Conservation (phyloP, 345 rosid genomes). For the Alliaria petiolata region DNA sequence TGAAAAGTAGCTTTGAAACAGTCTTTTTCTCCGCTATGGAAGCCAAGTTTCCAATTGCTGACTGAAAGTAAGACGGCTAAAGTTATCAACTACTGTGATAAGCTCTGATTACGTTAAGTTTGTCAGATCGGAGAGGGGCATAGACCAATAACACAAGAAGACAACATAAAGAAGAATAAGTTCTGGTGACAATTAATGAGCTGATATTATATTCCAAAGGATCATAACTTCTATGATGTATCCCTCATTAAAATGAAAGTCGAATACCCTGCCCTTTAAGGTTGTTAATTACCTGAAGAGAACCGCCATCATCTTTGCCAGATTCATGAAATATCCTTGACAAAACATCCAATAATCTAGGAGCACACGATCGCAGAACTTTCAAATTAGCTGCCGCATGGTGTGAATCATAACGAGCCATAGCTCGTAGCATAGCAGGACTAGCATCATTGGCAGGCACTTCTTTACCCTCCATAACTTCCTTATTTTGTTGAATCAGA, state of each 20-base stretch:
- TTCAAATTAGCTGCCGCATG: conserved; percentile 58
- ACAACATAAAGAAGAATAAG: not conserved
- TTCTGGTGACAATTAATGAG: not conserved
- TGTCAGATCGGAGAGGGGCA: conserved; percentile 14
- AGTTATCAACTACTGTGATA: conserved; percentile 18
- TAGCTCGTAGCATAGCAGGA: conserved; percentile 49
- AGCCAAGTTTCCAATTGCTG: conserved; percentile 68
- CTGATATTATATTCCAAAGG: not conserved
- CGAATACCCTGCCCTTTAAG: not conserved
- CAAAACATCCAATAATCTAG: conserved; percentile 57
- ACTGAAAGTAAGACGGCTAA: conserved; percentile 43
- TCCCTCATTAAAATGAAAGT: not conserved
- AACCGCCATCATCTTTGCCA: conserved; percentile 80
- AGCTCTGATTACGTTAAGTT: conserved; percentile 60
- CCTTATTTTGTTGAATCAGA: conserved; percentile 70
- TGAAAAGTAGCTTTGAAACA: conserved; percentile 46
- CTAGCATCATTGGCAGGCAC: conserved; percentile 36
- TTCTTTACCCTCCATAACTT: conserved; percentile 41
- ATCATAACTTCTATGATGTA: not conserved
- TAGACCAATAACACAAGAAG: not conserved
- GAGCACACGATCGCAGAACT: conserved; percentile 55
- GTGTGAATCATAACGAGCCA: conserved; percentile 46
- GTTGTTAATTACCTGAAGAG: conserved; percentile 61
- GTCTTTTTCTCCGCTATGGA: conserved; percentile 70
- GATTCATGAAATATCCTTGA: conserved; percentile 66